Base-by-base conservation (phyloP, 2,329 filamentous ascomycete genomes). In the Amesomyces nigricolor region DNA sequence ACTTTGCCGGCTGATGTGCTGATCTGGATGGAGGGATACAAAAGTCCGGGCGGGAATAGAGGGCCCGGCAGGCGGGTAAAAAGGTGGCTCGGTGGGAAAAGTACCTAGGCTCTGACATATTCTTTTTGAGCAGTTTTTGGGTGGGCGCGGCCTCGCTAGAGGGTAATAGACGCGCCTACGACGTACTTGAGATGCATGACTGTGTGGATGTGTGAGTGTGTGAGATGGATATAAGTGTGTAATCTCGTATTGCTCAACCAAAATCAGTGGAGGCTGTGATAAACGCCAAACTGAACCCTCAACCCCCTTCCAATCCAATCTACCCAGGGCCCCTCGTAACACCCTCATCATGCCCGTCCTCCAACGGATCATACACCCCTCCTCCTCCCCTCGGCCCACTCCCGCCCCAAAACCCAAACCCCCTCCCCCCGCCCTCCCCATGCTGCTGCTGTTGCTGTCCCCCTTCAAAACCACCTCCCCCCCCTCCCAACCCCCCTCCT, bases 361-460 rank as follows among this genome's bases (percentile, higher is more conserved):
- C 53, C 8, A 53, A 29, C 9, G 53, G 56, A 14, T 39, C 40
- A 56, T 58, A 60, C 37, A 22, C 22, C n/a, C 39, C 38, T 54
- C 29, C 52, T 47, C 40, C 26, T 22, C 44, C 8, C 16, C 17
- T 26, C 6, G 22, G 22, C 4, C 22, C 22, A 26, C 37, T 19
- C 17, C 45, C 39, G 11, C 29, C 13, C 26, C 51, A 14, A n/a
- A 19, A 11, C 42, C 44, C 22, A 11, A 29, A 35, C 26, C 11
- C 43, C 45, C 16, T 19, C 2, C 17, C 52, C 3, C 38, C n/a
- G 30, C 35, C 6, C 16, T 26, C 40, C 32, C 32, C 32, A 35
- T 35, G 22, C 22, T 26, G 22, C 22, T 26, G 22, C 22, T 35
- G 8, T 6, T 32, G 4, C 4, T 22, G 30, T 11, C 38, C 16